These are phyloP conservation scores for Arachis stenosperma DNA, from an alignment of 306 rosid species.

Conservation along the genomic window DNA sequence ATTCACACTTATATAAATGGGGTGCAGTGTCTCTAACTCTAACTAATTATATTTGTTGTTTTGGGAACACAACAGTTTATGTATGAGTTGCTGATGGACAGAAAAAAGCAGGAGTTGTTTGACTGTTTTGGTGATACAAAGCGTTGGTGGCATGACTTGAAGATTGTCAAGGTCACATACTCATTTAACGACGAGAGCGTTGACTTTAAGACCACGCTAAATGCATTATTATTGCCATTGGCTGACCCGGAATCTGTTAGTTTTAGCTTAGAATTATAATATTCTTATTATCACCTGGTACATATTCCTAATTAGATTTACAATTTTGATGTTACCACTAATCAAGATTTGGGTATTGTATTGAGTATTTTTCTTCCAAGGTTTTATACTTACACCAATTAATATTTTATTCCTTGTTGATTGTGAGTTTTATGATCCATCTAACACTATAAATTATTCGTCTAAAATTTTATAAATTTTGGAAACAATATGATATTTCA, in stretches of 20 bases:
- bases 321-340: too few relatives aligned
- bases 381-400: too few relatives aligned
- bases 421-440: too few relatives aligned
- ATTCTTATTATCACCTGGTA: neutral
- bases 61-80: constrained; percentile 20
- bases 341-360: too few relatives aligned
- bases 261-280: constrained; percentile 1
- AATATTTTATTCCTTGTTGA: too few relatives aligned
- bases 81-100: constrained; percentile 9
- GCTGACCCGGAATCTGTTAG: too few relatives aligned
- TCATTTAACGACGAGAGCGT: neutral
- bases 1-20: too few relatives aligned
- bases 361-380: too few relatives aligned
- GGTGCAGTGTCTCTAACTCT: too few relatives aligned
- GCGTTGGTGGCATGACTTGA: constrained; percentile 43
- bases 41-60: neutral
- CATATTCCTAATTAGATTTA: neutral
- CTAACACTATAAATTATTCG: too few relatives aligned
- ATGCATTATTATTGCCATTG: constrained; percentile 1
- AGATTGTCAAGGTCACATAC: constrained; percentile 29
- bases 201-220: constrained; percentile 26
- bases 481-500: too few relatives aligned
- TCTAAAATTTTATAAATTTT: too few relatives aligned
- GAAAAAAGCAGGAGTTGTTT: constrained; percentile 3
- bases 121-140: constrained; percentile 7